Conservation (phyloP, 257 asterid genomes). For the Penstemon barbatus region DNA sequence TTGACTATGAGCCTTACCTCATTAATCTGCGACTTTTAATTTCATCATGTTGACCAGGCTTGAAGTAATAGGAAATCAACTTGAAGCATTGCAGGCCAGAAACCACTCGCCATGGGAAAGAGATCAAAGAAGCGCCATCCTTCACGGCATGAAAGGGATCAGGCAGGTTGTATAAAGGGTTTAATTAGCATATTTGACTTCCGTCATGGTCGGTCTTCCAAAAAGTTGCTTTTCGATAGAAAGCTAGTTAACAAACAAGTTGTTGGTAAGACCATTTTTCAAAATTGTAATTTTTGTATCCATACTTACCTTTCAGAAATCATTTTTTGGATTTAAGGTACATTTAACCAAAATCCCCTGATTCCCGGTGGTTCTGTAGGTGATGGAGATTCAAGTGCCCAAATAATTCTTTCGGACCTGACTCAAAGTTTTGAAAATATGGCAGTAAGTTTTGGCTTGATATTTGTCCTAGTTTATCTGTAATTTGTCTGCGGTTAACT, state of each 20-base stretch:
- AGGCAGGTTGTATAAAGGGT: conserved; percentile 80
- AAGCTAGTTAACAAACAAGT: conserved; percentile 45
- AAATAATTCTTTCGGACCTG: conserved; percentile 26
- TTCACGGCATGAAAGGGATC: conserved; percentile 62
- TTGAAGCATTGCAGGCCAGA: conserved; percentile 31
- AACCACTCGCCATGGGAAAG: conserved; percentile 61
- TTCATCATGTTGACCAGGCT: conserved; percentile 25
- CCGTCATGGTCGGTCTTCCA: conserved; percentile 71
- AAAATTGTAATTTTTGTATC: not conserved
- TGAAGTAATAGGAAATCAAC: conserved; percentile 26
- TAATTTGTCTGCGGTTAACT: conserved; percentile 8
- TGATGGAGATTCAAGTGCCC: conserved; percentile 37
- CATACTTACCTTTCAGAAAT: not conserved
- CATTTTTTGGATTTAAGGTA: conserved; percentile 12
- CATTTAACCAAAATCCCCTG: not conserved
- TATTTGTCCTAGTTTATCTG: conserved; percentile 15
- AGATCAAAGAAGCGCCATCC: conserved; percentile 52
- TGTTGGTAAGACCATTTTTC: conserved; percentile 48
- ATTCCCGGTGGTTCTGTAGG: conserved; percentile 31
- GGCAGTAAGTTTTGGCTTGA: conserved; percentile 40
- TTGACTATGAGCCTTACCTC: not conserved
- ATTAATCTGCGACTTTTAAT: not conserved
- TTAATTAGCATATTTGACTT: conserved; percentile 78
- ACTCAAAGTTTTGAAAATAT: conserved; percentile 30
- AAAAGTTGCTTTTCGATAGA: conserved; percentile 71